Base-by-base conservation (phyloP, 352 stramenopile species). In the Phytophthora pistaciae region DNA sequence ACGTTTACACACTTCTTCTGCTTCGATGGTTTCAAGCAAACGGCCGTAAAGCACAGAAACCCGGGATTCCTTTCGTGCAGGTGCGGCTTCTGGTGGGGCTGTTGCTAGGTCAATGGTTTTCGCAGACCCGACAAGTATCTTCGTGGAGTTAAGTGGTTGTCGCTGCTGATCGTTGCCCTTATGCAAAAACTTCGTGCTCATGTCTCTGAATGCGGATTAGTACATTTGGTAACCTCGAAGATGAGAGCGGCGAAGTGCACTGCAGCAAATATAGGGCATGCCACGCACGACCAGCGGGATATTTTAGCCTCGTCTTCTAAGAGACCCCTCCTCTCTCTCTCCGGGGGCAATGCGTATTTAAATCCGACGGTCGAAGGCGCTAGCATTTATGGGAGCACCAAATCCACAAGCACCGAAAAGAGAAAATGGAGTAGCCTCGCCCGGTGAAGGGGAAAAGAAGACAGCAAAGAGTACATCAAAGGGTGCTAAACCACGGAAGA, bases 1-100 rank as follows among this genome's bases (percentile, higher is more conserved):
- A 5, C 46, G 42, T 16, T 55, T 59, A 20, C 70, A 80, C 21
- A 84, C 33, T 8, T 56, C 31, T 46, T 75, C 66, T 16, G 68
- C 40, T 36, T 66, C 70, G 18, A 53, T 36, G 9, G 46, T 71
- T 44, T 82, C 70, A 20, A 84, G 27, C 38, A 29, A 56, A 27
- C 10, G 56, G 23, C 40, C 49, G 52, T 23, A 65, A 9, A 36
- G 46, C 3, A 60, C 10, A 3, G 50, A 64, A 11, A 64, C 31
- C 20, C 20, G 40, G 3, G 40, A 64, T 1, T 55, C 16, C 25
- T 42, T 54, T 8, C 20, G 38, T 52, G 60, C 14, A 40, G 48
- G 13, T n/a, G 11, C 1, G 40, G 54, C 13, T 33, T 40, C 20
- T n/a, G 16, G 16, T 20, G 31, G n/a, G 10, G 46, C 7, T 54